phyloP scores from a whole-genome alignment of 352 stramenopile species.

The Globisporangium okanoganense region DNA sequence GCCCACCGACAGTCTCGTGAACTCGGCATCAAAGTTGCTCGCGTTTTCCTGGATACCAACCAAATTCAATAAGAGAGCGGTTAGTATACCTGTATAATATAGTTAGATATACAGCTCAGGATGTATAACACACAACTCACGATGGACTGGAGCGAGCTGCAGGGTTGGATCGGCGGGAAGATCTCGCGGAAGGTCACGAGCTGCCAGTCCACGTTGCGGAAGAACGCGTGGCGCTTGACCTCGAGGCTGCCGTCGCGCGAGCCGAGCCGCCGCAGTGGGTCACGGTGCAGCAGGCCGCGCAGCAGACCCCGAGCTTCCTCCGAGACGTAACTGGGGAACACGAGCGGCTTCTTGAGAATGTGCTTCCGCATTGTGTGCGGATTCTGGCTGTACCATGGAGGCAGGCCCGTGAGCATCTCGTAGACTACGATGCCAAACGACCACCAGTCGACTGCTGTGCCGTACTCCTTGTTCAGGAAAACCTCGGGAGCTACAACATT shows the following conservation, averaged over 20 bases:
- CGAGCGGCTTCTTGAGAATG: constrained; percentile 49
- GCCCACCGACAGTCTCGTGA: constrained; percentile 60
- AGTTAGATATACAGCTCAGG: background rate
- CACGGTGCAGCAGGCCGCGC: constrained; percentile 35
- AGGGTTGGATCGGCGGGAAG: constrained; percentile 64
- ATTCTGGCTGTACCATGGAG: constrained; percentile 75
- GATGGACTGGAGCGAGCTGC: constrained; percentile 33
- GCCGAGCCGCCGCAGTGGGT: constrained; percentile 50
- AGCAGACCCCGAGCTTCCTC: constrained; percentile 47
- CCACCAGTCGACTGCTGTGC: constrained; percentile 80
- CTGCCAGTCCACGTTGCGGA: constrained; percentile 61
- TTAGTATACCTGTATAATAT: background rate
- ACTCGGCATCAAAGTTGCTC: constrained; percentile 86
- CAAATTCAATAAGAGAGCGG: background rate
- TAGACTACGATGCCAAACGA: constrained; percentile 73
- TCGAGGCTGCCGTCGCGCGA: constrained; percentile 44
- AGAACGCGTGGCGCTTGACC: constrained; percentile 64
- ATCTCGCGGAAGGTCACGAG: constrained; percentile 56
- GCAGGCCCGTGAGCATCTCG: constrained; percentile 72
- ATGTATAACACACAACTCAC: constrained; percentile 22
- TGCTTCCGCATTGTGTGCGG: constrained; percentile 38
- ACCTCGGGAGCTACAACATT: constrained; percentile 61
- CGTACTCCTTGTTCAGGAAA: constrained; percentile 57
- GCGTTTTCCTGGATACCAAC: constrained; percentile 36
- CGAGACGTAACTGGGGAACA: constrained; percentile 52